These are phyloP conservation scores for Hymenoscyphus occultus DNA, from an alignment of 2,329 filamentous ascomycete genomes.

Conservation along the genomic window DNA sequence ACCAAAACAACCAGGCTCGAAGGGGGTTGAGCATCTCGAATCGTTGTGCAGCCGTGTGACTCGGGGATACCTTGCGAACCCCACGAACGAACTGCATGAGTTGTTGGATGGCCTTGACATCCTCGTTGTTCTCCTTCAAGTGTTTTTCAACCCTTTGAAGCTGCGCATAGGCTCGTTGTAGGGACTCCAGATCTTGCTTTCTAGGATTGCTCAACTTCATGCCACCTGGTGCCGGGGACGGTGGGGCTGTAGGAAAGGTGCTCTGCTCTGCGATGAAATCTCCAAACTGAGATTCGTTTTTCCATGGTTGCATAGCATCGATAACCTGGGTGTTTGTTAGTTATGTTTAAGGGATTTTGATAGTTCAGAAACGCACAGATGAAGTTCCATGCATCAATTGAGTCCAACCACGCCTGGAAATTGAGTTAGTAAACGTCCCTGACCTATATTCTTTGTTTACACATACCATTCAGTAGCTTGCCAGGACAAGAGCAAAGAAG, in stretches of 20 bases:
- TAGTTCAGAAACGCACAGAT: constrained; percentile 57
- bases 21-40: constrained; percentile 88
- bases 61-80: constrained; percentile 66
- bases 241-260: constrained; percentile 66
- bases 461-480: constrained; percentile 93
- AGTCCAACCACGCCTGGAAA: constrained; percentile 80
- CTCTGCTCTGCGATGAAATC: constrained; percentile 79
- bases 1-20: constrained; percentile 92
- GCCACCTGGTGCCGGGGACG: constrained; percentile 59
- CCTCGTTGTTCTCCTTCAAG: constrained; percentile 66
- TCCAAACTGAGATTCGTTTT: constrained; percentile 81
- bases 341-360: not conserved
- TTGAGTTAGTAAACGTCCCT: constrained; percentile 34
- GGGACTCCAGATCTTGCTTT: constrained; percentile 68
- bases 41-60: constrained; percentile 73
- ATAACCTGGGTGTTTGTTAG: constrained; percentile 61
- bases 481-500: constrained; percentile 90
- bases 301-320: constrained; percentile 87
- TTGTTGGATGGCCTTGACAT: constrained; percentile 65
- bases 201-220: constrained; percentile 57
- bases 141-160: constrained; percentile 66
- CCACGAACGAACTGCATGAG: constrained; percentile 71
- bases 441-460: constrained; percentile 26
- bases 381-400: constrained; percentile 89
- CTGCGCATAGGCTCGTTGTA: constrained; percentile 64